These are phyloP conservation scores for Paecilomyces sp. DNA, from an alignment of 2,329 filamentous ascomycete species.

Conservation along the genomic window DNA sequence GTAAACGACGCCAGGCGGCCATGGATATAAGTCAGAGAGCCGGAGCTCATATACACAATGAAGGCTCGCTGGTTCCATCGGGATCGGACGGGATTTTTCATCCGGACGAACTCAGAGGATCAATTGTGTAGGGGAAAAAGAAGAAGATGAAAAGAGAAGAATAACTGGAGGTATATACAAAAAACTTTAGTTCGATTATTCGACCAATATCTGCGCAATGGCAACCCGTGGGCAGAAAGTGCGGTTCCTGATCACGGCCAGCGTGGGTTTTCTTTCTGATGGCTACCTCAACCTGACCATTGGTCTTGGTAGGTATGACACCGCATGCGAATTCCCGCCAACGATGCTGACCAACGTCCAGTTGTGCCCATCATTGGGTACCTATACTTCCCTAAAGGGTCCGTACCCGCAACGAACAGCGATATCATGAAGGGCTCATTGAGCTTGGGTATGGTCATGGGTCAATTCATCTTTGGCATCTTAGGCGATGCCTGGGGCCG, in stretches of 20 bases:
- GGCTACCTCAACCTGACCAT: constrained; percentile 20
- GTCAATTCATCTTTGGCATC: constrained; percentile 1
- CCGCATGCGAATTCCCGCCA: neutral
- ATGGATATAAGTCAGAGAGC: too few relatives aligned
- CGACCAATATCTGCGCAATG: constrained; percentile 3
- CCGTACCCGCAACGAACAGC: constrained; percentile 8
- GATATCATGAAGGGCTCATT: constrained; percentile 16
- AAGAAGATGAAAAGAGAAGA: neutral
- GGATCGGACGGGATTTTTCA: too few relatives aligned
- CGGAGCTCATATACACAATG: too few relatives aligned
- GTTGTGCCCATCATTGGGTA: constrained; percentile 19
- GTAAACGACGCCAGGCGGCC: too few relatives aligned
- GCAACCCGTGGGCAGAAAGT: constrained; percentile 9
- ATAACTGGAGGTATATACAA: neutral
- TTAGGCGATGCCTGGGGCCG: constrained; percentile 18
- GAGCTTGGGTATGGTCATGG: neutral
- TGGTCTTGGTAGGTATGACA: constrained; percentile 12
- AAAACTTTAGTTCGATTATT: constrained; percentile 1
- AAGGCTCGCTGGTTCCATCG: too few relatives aligned
- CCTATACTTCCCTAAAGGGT: constrained; percentile 16
- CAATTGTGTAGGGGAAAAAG: too few relatives aligned
- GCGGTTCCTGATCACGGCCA: constrained; percentile 15
- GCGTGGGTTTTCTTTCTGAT: constrained; percentile 19
- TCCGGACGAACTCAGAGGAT: too few relatives aligned
- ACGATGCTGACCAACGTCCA: constrained; percentile 2